Base-by-base conservation (phyloP, 257 asterid genomes). In the Nicotiana noctiflora region DNA sequence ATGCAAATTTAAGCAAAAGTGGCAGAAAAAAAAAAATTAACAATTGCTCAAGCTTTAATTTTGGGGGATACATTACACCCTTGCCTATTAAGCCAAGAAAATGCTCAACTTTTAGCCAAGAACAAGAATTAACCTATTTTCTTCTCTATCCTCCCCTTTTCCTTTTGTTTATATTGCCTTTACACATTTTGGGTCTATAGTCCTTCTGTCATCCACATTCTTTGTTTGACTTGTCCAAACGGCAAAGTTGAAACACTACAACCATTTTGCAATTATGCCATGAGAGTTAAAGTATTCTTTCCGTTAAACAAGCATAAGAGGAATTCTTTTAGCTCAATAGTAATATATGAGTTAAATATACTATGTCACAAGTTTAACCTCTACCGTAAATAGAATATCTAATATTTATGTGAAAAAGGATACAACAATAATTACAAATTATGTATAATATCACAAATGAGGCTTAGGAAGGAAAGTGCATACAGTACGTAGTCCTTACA, bases 201-300 rank as follows among this genome's bases (percentile, higher is more conserved):
- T 61, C 79, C 72, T 77, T n/a, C 79, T 65, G 84, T 53, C 85
- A 77, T 19, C 55, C 85, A 70, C 72, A 40, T 81, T 59, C 23
- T 44, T 10, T 12, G 18, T 31, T 80, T 80, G 53, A 65, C 77
- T 52, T 65, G 74, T 81, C 74, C 25, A 14, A 56, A 81, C 59
- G 83, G 11, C 6, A 56, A 81, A 68, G 79, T 17, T 44, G 17
- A 23, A 49, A 11, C 2, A 14, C 80, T 4, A 21, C 49, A 72
- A 19, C 77, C 21, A 12, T 12, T 44, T 72, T 46, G 8, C 60
- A 37, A 37, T 37, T 37, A 37, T 40, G 10, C 56, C 34, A 46
- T 21, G 21, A 68, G 68, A 23, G 6, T 77, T 40, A 64, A 64
- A 7, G 51, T 70, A 79, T 21, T 46, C 75, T 3, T 40, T 2